A percentile compares a stretch with the other conserved stretches of the same genome.
Evolutionary conservation across 2,329 filamentous ascomycete species (phyloP).

Genomic region (Colletotrichum sp.): DNA sequence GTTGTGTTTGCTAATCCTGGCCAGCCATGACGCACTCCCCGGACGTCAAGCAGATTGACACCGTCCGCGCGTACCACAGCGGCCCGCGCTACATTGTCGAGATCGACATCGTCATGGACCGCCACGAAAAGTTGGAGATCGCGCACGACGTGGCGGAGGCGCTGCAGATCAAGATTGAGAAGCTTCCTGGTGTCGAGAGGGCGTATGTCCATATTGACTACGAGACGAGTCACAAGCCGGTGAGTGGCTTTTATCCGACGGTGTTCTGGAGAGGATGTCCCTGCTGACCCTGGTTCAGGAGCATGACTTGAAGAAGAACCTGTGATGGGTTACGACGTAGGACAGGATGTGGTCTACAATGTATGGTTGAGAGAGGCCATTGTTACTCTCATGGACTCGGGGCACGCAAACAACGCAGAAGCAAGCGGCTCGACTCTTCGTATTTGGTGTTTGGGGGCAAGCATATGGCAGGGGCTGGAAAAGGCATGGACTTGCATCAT

Average conservation of each 20-base stretch:
- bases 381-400: not conserved
- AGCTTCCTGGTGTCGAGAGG: constrained; percentile 87
- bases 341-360: not conserved
- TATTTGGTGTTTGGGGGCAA: not conserved
- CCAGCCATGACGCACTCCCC: constrained; percentile 81
- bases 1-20: not conserved
- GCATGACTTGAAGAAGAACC: constrained; percentile 68
- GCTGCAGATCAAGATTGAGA: constrained; percentile 92
- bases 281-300: constrained; percentile 38
- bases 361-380: not conserved
- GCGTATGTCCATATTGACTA: constrained; percentile 98
- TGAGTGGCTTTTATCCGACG: not conserved
- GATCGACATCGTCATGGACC: constrained; percentile 94
- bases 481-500: not conserved
- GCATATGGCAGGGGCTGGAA: not conserved
- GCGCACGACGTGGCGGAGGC: constrained; percentile 95
- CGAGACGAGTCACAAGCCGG: constrained; percentile 93
- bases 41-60: constrained; percentile 85
- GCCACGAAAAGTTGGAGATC: constrained; percentile 70
- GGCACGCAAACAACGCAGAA: not conserved
- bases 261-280: too few relatives aligned
- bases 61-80: constrained; percentile 91
- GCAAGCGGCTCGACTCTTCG: not conserved
- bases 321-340: constrained; percentile 36
- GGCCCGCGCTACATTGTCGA: constrained; percentile 91